A percentile compares a stretch with the other conserved stretches of the same genome.
These are phyloP conservation scores for Clavispora carvajalis DNA, from an alignment of 805 yeast species.

Conservation along the genomic window DNA sequence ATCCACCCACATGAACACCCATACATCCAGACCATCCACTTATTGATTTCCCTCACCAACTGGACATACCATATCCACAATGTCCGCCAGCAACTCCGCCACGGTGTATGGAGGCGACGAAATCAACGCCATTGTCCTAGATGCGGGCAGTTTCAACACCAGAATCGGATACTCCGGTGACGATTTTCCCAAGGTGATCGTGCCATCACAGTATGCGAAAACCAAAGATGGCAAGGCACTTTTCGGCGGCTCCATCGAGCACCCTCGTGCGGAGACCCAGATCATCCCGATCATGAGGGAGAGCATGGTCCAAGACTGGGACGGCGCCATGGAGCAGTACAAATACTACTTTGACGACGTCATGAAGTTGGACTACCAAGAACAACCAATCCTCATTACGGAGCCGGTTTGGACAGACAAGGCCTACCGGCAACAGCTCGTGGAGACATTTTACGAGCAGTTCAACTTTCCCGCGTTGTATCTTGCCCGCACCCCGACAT, in stretches of 20 bases:
- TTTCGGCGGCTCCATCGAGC: conserved; percentile 41
- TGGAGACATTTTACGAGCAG: conserved; percentile 67
- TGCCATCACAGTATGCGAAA: conserved; percentile 63
- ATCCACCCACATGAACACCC: no score
- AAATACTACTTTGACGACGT: conserved; percentile 48
- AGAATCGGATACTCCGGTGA: conserved; percentile 91
- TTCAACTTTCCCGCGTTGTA: conserved; percentile 76
- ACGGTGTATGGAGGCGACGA: conserved; percentile 56
- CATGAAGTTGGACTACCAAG: conserved; percentile 49
- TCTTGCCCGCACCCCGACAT: conserved; percentile 76
- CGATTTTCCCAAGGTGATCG: conserved; percentile 71
- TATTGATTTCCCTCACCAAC: not conserved
- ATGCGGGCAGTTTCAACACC: conserved; percentile 82
- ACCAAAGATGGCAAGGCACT: conserved; percentile 17
- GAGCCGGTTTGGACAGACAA: conserved; percentile 84
- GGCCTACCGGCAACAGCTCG: conserved; percentile 58
- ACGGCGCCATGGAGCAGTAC: conserved; percentile 74
- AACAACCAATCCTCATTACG: conserved; percentile 75
- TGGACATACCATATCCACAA: not conserved
- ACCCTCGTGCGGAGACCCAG: conserved; percentile 47
- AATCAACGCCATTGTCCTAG: conserved; percentile 84
- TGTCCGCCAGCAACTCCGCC: conserved; percentile 14
- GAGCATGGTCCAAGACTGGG: conserved; percentile 77
- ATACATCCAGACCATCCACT: not conserved
- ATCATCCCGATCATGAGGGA: conserved; percentile 56